phyloP scores from a whole-genome alignment of 371 early-diverging fungal genomes.

The Mortierella sp. region DNA sequence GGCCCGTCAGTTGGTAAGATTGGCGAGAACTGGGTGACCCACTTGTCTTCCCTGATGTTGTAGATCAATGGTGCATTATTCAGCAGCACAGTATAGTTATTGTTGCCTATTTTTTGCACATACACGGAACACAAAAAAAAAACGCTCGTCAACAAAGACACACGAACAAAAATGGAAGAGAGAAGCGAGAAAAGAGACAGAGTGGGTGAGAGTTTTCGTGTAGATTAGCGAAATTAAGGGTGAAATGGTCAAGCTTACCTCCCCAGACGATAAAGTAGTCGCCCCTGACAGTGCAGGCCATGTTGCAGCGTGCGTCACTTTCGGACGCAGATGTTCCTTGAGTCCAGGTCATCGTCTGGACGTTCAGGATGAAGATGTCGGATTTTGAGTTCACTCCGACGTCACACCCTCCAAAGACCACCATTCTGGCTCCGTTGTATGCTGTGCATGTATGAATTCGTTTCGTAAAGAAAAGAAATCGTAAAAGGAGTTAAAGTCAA shows the following conservation, averaged over 20 bases:
- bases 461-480: neutral
- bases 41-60: neutral
- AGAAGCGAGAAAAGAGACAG: neutral
- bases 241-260: neutral
- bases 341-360: neutral
- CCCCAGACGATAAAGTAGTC: neutral
- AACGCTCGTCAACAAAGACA: too few relatives aligned
- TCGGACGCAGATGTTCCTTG: neutral
- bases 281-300: neutral
- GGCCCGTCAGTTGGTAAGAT: neutral
- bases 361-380: neutral
- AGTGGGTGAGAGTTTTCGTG: neutral
- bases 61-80: neutral
- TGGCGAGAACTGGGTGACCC: neutral
- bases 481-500: neutral
- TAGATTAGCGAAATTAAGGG: too few relatives aligned
- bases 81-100: neutral
- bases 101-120: neutral
- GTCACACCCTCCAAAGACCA: neutral
- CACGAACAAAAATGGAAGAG: neutral
- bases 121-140: too few relatives aligned
- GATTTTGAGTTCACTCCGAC: neutral
- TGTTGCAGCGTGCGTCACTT: neutral
- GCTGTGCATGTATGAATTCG: neutral
- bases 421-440: neutral